phyloP scores from a whole-genome alignment of 2,329 filamentous ascomycete genomes.

The Stagonosporopsis chrysanthemi region DNA sequence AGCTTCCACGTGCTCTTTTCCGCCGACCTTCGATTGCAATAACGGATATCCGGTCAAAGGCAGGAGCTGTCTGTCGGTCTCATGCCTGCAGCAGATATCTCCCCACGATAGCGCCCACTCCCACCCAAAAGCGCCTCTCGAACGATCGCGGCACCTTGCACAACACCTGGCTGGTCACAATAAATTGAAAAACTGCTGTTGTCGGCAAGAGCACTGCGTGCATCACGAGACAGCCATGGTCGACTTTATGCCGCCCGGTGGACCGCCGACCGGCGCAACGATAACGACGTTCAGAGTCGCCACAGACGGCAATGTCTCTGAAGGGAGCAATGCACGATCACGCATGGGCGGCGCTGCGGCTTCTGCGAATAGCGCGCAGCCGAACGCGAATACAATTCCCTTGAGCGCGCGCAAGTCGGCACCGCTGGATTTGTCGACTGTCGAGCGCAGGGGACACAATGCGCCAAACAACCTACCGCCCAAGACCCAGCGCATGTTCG shows the following conservation, averaged over 20 bases:
- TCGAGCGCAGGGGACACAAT: conserved; percentile 87
- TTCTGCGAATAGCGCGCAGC: conserved; percentile 42
- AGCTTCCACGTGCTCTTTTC: conserved; percentile 5
- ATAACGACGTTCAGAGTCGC: conserved; percentile 50
- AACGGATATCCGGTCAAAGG: conserved; percentile 21
- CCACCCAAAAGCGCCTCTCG: conserved; percentile 17
- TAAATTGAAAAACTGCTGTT: neutral
- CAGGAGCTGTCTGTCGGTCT: conserved; percentile 36
- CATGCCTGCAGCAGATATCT: conserved; percentile 45
- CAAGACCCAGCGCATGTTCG: conserved; percentile 83
- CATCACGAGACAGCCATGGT: conserved; percentile 43
- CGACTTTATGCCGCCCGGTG: conserved; percentile 46
- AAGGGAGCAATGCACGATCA: conserved; percentile 33
- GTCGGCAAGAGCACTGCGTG: conserved; percentile 31
- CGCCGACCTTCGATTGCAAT: conserved; percentile 1
- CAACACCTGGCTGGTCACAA: conserved; percentile 19
- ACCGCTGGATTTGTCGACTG: conserved; percentile 83
- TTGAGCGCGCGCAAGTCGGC: conserved; percentile 70
- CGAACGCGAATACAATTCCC: conserved; percentile 58
- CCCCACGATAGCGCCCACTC: conserved; percentile 38
- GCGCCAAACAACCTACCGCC: conserved; percentile 76
- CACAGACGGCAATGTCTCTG: conserved; percentile 35
- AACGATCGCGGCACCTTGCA: conserved; percentile 12
- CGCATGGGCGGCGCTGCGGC: conserved; percentile 40
- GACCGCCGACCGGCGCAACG: conserved; percentile 43